Conservation (phyloP, 192 early-diverging fungal species). For the Coemansia sp. region DNA sequence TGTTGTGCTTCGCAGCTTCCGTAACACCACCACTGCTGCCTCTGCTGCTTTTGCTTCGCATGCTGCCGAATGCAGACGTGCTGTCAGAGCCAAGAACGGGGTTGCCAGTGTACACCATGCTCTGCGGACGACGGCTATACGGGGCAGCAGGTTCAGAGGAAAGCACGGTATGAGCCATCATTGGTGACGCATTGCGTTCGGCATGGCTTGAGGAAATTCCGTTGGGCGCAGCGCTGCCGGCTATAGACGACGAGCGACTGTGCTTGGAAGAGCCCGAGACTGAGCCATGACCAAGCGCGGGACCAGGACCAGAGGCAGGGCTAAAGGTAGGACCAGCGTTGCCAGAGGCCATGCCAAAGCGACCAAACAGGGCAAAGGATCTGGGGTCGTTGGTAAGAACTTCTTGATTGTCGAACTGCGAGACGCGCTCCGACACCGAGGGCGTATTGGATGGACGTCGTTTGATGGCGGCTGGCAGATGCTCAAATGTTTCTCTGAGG, state of each 20-base stretch:
- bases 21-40: neutral
- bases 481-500: conserved; percentile 21
- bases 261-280: conserved; percentile 13
- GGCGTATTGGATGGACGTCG: conserved; percentile 50
- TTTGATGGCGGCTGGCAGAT: conserved; percentile 11
- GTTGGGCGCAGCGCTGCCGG: conserved; percentile 6
- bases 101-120: conserved; percentile 8
- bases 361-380: conserved; percentile 35
- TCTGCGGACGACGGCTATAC: conserved; percentile 12
- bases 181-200: neutral
- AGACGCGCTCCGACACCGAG: conserved; percentile 51
- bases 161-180: neutral
- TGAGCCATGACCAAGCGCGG: neutral
- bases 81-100: neutral
- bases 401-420: conserved; percentile 37
- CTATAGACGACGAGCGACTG: conserved; percentile 41
- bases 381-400: conserved; percentile 31
- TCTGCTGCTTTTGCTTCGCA: conserved; percentile 6
- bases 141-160: neutral
- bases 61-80: neutral
- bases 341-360: conserved; percentile 39
- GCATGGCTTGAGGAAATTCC: neutral
- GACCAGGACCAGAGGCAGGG: neutral
- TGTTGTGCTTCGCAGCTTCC: neutral
- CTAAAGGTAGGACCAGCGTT: neutral